Percentiles rank a stretch among this genome's conserved stretches.
Conservation (phyloP, 108 stramenopile genomes). For the Skeletonema potamos region DNA sequence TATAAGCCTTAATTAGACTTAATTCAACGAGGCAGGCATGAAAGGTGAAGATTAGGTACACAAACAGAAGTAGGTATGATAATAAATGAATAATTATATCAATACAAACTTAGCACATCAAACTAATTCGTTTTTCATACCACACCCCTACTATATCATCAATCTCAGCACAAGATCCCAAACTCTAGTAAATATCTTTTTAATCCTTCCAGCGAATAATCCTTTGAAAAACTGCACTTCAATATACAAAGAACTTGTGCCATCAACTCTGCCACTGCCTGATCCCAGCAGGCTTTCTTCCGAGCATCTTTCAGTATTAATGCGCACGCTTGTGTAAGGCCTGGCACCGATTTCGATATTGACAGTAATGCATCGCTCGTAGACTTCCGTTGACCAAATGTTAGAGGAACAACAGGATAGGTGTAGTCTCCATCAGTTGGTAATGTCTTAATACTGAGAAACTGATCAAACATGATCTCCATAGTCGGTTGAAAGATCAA, state of each 20-base stretch:
- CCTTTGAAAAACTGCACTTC: conserved; percentile 59
- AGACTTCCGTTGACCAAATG: conserved; percentile 74
- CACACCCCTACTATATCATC: too few relatives aligned
- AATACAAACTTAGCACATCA: too few relatives aligned
- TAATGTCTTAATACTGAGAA: conserved; percentile 47
- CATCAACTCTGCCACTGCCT: conserved; percentile 83
- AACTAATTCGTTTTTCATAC: too few relatives aligned
- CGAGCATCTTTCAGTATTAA: conserved; percentile 70
- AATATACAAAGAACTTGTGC: conserved; percentile 75
- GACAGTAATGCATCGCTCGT: conserved; percentile 75
- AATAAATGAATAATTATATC: too few relatives aligned
- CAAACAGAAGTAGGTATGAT: too few relatives aligned
- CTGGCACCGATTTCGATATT: conserved; percentile 67
- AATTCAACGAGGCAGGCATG: too few relatives aligned
- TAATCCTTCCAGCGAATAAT: conserved; percentile 71
- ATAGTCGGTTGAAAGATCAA: conserved; percentile 66
- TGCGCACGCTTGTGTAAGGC: conserved; percentile 74
- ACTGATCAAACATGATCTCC: conserved; percentile 68
- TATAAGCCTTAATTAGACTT: too few relatives aligned
- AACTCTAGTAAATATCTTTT: conserved; percentile 66
- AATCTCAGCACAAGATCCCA: conserved; percentile 69
- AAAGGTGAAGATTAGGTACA: too few relatives aligned
- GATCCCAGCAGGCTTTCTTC: conserved; percentile 74
- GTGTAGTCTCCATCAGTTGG: conserved; percentile 38
- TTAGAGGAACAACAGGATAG: conserved; percentile 70